phyloP scores from a whole-genome alignment of 805 yeast genomes.

The Myxozyma udenii region DNA sequence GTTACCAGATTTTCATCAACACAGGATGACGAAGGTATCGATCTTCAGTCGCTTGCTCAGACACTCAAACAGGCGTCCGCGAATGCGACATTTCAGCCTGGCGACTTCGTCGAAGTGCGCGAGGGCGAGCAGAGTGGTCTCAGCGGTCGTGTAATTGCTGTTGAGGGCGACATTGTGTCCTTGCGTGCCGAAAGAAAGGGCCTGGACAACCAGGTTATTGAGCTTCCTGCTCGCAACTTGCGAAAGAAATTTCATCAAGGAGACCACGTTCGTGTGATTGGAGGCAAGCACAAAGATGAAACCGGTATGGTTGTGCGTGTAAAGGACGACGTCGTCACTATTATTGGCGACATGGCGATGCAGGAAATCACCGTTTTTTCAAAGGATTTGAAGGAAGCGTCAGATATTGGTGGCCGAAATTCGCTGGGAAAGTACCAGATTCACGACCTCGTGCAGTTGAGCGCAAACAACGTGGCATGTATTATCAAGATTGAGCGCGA shows the following conservation, averaged over 20 bases:
- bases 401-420: constrained; percentile 78
- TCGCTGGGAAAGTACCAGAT: constrained; percentile 67
- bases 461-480: constrained; percentile 83
- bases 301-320: constrained; percentile 89
- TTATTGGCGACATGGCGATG: constrained; percentile 83
- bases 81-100: constrained; percentile 73
- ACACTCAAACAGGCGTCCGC: constrained; percentile 64
- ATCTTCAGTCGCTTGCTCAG: constrained; percentile 80
- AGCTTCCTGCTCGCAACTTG: constrained; percentile 75
- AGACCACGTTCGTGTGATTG: constrained; percentile 25
- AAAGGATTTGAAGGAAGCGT: constrained; percentile 82
- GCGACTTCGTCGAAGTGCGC: constrained; percentile 87
- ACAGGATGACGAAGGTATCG: constrained; percentile 75
- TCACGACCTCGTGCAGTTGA: constrained; percentile 85
- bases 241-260: constrained; percentile 55
- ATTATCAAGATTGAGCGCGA: constrained; percentile 88
- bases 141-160: constrained; percentile 70
- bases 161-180: constrained; percentile 61
- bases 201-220: constrained; percentile 58
- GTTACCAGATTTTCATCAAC: constrained; percentile 67
- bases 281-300: constrained; percentile 88
- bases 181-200: constrained; percentile 45
- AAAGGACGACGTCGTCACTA: constrained; percentile 79
- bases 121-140: constrained; percentile 93
- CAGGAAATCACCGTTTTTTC: constrained; percentile 91